A percentile compares a stretch with the other conserved stretches of the same genome.
Evolutionary conservation across 257 asterid species (phyloP).

Genomic region (Solanum lycopersicoides): DNA sequence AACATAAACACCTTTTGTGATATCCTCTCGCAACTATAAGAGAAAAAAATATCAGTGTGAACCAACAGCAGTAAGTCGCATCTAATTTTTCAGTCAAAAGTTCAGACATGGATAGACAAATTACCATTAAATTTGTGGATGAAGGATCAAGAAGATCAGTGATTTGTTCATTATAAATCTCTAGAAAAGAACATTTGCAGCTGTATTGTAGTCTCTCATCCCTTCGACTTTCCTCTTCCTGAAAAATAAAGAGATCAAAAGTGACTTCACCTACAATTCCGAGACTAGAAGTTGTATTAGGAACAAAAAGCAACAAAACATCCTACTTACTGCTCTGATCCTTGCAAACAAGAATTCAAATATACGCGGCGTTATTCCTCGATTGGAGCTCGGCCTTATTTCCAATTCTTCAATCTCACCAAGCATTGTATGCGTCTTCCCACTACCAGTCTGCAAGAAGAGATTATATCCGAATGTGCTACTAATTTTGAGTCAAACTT

Average conservation of each 20-base stretch:
- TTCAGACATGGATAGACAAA: neutral
- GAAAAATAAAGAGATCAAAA: neutral
- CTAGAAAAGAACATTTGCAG: slow-evolving; percentile 94
- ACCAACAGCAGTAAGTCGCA: neutral
- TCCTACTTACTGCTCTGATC: slow-evolving; percentile 70
- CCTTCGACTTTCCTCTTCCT: slow-evolving; percentile 91
- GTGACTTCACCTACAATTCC: neutral
- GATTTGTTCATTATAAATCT: slow-evolving; percentile 92
- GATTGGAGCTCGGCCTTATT: slow-evolving; percentile 64
- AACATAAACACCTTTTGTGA: slow-evolving; percentile 78
- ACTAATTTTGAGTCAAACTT: neutral
- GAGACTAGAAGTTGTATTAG: neutral
- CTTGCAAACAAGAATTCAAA: slow-evolving; percentile 96
- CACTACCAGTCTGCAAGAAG: slow-evolving; percentile 85
- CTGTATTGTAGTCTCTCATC: slow-evolving; percentile 66
- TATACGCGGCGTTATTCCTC: slow-evolving; percentile 97
- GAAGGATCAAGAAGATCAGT: slow-evolving; percentile 95
- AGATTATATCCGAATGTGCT: neutral
- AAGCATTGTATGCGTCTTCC: slow-evolving; percentile 96
- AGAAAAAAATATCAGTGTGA: slow-evolving; percentile 6
- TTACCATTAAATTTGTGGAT: slow-evolving; percentile 87
- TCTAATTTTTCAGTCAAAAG: slow-evolving; percentile 1
- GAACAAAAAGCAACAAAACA: neutral
- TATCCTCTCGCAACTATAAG: slow-evolving; percentile 78
- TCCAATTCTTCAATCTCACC: slow-evolving; percentile 80